phyloP scores from a whole-genome alignment of 768 basidiomycete genomes.

The Boletus sensibilis region DNA sequence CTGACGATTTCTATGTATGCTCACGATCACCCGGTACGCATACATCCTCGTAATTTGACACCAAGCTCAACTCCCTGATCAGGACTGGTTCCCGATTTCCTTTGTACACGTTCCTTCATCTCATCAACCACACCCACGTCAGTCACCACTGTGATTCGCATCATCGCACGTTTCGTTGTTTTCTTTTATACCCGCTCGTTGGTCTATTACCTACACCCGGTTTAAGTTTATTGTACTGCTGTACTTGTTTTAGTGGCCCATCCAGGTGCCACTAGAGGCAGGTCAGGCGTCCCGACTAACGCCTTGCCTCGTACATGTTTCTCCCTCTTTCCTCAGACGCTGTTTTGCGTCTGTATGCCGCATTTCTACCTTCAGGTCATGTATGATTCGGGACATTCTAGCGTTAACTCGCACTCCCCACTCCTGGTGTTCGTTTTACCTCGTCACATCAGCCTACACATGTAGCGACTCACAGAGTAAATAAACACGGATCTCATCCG shows the following conservation, averaged over 20 bases:
- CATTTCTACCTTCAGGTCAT: background rate
- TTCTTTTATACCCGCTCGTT: conserved; percentile 9
- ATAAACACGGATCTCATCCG: conserved; percentile 8
- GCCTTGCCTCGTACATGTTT: conserved; percentile 2
- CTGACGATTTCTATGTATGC: conserved; percentile 10
- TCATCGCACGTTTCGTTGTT: conserved; percentile 13
- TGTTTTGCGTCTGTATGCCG: background rate
- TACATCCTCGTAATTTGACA: background rate
- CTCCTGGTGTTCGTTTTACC: background rate
- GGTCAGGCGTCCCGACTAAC: background rate
- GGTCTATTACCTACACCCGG: conserved; percentile 7
- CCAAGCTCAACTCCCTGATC: background rate
- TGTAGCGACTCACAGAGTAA: conserved; percentile 2
- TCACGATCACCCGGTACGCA: conserved; percentile 19
- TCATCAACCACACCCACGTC: conserved; percentile 12
- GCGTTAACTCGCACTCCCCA: background rate
- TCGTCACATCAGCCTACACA: background rate
- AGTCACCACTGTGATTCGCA: conserved; percentile 10
- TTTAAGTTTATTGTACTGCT: conserved; percentile 12
- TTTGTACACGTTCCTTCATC: conserved; percentile 19
- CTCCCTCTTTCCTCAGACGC: background rate
- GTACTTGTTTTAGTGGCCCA: conserved; percentile 5
- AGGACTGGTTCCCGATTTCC: conserved; percentile 26
- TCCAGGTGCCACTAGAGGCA: conserved; percentile 9
- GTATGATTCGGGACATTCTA: conserved; percentile 12